Base-by-base conservation (phyloP, 140 eudicot genomes). In the Flaveria floridana region DNA sequence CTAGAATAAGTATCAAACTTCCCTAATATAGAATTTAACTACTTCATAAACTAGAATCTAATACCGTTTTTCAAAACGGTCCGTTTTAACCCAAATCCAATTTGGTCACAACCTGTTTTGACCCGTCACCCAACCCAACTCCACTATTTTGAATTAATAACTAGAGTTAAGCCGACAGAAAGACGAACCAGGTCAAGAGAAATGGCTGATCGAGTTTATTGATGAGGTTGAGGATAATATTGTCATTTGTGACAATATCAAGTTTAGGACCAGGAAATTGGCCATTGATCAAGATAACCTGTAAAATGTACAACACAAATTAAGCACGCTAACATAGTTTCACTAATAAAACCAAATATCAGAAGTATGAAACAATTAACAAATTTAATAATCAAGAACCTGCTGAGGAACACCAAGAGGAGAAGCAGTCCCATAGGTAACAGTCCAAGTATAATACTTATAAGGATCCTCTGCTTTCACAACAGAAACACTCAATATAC, bases 371-470 rank as follows among this genome's bases (percentile, higher is more conserved):
- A 52, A 70, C 30, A 46, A 47, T 19, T 20, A 25, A 19, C 12
- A 7, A 8, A 15, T 28, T 44, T 23, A 70, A 10, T 13, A 82
- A 20, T 25, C 34, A 15, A 59, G 16, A 78, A 94, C 99, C 99
- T 88, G 97, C 71, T 94, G 97, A 81, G 97, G 80, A 25, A 81
- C 84, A 82, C 99, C 99, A 13, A 94, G 88, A 72, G 99, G 97
- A 68, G 95, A 85, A 77, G 86, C 85, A 41, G 88, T 94, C 71
- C 97, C 99, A 85, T 90, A 91, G 16, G 92, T 88, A 48, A 91
- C 97, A 66, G 95, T 94, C 99, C 99, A 94, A 26, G 97, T 88
- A 76, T 67, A 90, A 74, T 63, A 90, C 71, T 78, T 82, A 78
- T 88, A 88, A 82, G 92, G 86, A 66, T 94, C 99, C 70, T 94